Base-by-base conservation (phyloP, 2,329 filamentous ascomycete genomes). In the Stachybotrys echinatus region DNA sequence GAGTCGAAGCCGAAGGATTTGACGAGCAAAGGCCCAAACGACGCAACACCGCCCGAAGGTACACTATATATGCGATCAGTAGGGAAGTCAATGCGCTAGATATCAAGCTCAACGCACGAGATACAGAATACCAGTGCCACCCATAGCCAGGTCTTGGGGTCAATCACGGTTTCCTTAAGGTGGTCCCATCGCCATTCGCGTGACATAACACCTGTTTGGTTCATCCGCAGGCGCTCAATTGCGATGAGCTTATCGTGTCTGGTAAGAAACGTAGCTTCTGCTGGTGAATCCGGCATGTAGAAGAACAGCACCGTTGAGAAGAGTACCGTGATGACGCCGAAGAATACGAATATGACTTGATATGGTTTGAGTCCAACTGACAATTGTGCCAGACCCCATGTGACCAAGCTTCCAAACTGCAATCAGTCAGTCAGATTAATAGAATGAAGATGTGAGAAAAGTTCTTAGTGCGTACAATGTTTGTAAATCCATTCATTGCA, bases 251-350 rank as follows among this genome's bases (percentile, higher is more conserved):
- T 81, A 46, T 84, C 80, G 20, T 77, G 67, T 10, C 76, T 71
- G 0, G 65, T 70, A 7, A 84, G 66, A 50, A 82, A 84, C 20
- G 74, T 76, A 1, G 80, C 74, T 38, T 77, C 72, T 64, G 82
- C 75, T 0, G 82, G 82, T 0, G 79, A 82, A 57, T 86, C 83
- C 0, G 83, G 83, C 71, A 86, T 80, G 44, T 76, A 73, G 21
- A 75, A 34, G 27, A 79, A 69, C 5, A 84, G 74, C 19, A 75
- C 56, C 1, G 69, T 39, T 2, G 58, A 59, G 51, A 77, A 61
- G 34, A 74, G 72, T 22, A 78, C 71, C 2, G 73, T 71, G 59
- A 64, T 47, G 3, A 49, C 20, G 0, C 60, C 60, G 23, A 56
- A 62, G 48, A 62, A 61, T 10, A 61, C 50, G 17, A 56, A 59